These are phyloP conservation scores for Pichia sp. DNA, from an alignment of 1,139 yeast species.

Conservation along the genomic window DNA sequence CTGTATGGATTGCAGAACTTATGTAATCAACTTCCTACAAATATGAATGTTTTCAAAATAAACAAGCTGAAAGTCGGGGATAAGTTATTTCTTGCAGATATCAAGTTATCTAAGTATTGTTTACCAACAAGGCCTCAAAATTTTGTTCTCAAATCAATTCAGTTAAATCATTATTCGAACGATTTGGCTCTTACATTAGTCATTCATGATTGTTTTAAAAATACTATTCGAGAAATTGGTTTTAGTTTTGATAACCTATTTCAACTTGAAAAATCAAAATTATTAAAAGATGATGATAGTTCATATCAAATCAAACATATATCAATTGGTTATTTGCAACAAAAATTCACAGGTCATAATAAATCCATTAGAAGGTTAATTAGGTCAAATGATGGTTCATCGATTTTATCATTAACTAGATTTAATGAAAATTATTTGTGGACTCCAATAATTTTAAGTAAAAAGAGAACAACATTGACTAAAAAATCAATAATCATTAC, in stretches of 20 bases:
- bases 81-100: constrained; percentile 7
- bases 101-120: constrained; percentile 22
- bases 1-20: constrained; percentile 48
- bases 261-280: constrained; percentile 16
- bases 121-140: constrained; percentile 22
- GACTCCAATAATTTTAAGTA: constrained; percentile 40
- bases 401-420: constrained; percentile 46
- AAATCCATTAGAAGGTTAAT: constrained; percentile 66
- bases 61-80: constrained; percentile 9
- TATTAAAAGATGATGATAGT: background rate
- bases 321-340: constrained; percentile 31
- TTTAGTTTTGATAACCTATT: constrained; percentile 35
- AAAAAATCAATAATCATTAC: constrained; percentile 27
- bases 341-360: constrained; percentile 76
- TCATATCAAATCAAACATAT: background rate
- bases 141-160: constrained; percentile 13
- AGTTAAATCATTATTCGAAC: constrained; percentile 12
- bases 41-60: constrained; percentile 12
- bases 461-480: constrained; percentile 25
- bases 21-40: constrained; percentile 40
- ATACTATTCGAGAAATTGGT: constrained; percentile 42
- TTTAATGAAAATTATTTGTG: constrained; percentile 61
- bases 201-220: constrained; percentile 43
- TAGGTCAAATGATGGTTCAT: constrained; percentile 58
- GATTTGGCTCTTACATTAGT: constrained; percentile 36